Base-by-base conservation (phyloP, 140 eudicot genomes). In the Ambrosia hybrid region DNA sequence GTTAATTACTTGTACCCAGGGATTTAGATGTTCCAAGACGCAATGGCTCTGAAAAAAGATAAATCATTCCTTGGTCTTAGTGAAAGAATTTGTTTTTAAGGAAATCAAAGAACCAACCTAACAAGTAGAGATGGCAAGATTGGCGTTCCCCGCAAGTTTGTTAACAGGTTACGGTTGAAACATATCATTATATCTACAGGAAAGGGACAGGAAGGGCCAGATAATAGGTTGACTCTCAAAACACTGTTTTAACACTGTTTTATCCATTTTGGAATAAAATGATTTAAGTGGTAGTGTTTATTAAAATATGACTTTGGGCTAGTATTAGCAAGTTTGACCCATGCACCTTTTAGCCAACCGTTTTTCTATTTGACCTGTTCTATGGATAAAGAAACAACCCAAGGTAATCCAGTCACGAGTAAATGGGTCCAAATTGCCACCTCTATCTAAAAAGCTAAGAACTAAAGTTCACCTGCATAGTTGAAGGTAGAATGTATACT, bases 391-490 rank as follows among this genome's bases (percentile, higher is more conserved):
- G 11, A 14, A 9, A 63, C 13, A 63, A 37, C 68, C 30, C 51
- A 34, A 4, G 12, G 30, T 4, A 6, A 33, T n/a, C 9, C 13
- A 41, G n/a, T 63, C 16, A 63, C 38, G 10, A 63, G 68, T 64
- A 64, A 41, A 64, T 64, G 6, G 69, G 69, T 41, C 51, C 17
- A 55, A 17, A 17, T 10, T 14, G 62, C 15, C 45, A 62, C 68
- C 48, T 62, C 71, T 34, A 61, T 51, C 68, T 26, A 43, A 43
- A 65, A 67, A 73, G 45, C 30, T 51, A 5, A 38, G 58, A 51
- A 70, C 66, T 26, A 34, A 65, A 37, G 69, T 57, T 76, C 78
- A 69, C 80, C 82, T 69, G 70, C 68, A 73, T 70, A 65, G 57
- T 46, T 26, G 36, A 39, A 34, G 37, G 51, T 70, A 52, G 30